Percentiles rank a stretch among this genome's conserved stretches.
Evolutionary conservation across 768 basidiomycete genomes (phyloP).

Genomic region (Phlebiopsis flavidoalba): DNA sequence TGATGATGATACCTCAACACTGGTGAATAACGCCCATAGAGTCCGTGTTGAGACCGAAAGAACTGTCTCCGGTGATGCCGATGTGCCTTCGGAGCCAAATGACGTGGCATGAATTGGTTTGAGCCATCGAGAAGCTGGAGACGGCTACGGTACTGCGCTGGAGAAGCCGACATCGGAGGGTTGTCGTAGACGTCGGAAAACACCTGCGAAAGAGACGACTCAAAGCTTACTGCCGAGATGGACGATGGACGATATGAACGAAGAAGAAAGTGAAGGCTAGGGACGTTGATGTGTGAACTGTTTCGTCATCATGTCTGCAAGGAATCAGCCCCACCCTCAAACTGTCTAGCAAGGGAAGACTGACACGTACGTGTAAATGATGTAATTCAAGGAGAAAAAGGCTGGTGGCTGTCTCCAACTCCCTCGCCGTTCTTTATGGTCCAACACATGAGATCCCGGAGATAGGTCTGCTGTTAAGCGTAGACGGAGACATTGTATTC

Average conservation of each 20-base stretch:
- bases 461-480: conserved; percentile 23
- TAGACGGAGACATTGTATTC: conserved; percentile 34
- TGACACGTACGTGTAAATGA: background rate
- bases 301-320: too few relatives aligned
- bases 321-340: too few relatives aligned
- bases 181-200: too few relatives aligned
- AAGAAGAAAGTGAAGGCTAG: too few relatives aligned
- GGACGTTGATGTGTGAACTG: too few relatives aligned
- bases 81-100: background rate
- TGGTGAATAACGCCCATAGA: background rate
- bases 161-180: too few relatives aligned
- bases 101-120: background rate
- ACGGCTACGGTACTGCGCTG: too few relatives aligned
- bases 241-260: too few relatives aligned
- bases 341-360: too few relatives aligned
- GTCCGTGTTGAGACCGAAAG: background rate
- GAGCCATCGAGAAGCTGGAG: too few relatives aligned
- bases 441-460: conserved; percentile 13
- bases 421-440: conserved; percentile 6
- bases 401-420: background rate
- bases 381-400: conserved; percentile 10
- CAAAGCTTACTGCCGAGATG: too few relatives aligned
- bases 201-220: too few relatives aligned
- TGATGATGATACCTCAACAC: background rate
- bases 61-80: background rate